Conservation (phyloP, 2,329 filamentous ascomycete species). For the Coniochaeta hoffmannii region DNA sequence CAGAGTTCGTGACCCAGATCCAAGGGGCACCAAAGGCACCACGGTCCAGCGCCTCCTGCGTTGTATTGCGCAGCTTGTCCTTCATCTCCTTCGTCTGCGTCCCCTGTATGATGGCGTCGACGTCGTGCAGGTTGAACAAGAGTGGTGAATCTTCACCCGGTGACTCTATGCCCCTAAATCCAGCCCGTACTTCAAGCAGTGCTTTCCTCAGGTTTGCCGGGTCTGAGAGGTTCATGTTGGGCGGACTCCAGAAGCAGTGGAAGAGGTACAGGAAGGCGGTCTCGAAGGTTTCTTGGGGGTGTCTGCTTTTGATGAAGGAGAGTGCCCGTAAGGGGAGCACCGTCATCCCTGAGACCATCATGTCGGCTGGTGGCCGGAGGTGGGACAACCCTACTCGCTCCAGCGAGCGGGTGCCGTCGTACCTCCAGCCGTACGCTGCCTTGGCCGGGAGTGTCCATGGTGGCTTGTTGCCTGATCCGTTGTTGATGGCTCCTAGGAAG, state of each 20-base stretch:
- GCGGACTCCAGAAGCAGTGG: conserved; percentile 53
- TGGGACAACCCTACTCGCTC: conserved; percentile 27
- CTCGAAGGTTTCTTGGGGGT: conserved; percentile 41
- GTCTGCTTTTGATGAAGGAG: conserved; percentile 55
- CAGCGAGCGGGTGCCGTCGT: conserved; percentile 33
- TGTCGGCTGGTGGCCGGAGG: conserved; percentile 30
- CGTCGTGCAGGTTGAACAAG: conserved; percentile 44
- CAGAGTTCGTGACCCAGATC: conserved; percentile 57
- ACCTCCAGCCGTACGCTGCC: conserved; percentile 41
- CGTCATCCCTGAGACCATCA: conserved; percentile 35
- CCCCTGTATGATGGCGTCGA: conserved; percentile 46
- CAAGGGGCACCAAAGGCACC: conserved; percentile 75
- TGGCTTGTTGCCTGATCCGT: conserved; percentile 60
- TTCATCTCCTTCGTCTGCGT: conserved; percentile 37
- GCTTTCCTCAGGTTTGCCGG: conserved; percentile 22
- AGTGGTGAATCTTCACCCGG: conserved; percentile 7
- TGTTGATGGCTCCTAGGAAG: conserved; percentile 62
- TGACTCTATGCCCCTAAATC: conserved; percentile 2
- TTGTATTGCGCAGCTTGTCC: conserved; percentile 41
- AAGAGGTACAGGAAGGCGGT: conserved; percentile 48
- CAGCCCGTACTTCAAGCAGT: conserved; percentile 6
- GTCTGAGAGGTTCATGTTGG: conserved; percentile 45
- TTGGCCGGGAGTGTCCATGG: conserved; percentile 67
- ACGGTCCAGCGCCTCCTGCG: conserved; percentile 50
- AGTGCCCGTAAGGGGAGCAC: conserved; percentile 55